Evolutionary conservation across 805 yeast species (phyloP), one percentile per base, ranked within the genome.

Genomic region (Kodamaea neixiangensis): DNA sequence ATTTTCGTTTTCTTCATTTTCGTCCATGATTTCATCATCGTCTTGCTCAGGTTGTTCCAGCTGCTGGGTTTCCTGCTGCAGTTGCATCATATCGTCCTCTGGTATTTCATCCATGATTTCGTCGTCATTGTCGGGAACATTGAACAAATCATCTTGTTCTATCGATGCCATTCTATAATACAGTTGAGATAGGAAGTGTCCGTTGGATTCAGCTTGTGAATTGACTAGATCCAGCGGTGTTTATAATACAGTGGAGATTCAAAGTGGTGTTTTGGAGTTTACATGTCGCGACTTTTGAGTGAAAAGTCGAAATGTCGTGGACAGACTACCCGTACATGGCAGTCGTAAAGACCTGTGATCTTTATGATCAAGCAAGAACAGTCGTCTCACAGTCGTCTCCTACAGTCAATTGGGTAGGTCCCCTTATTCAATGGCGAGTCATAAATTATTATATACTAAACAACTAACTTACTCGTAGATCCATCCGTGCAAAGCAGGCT

Each of bases 401-500:
- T n/a, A n/a, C n/a, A n/a, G n/a, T n/a, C n/a, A n/a, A n/a, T n/a
- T n/a, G n/a, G n/a, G n/a, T n/a, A n/a, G n/a, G n/a, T n/a, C n/a
- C n/a, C n/a, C n/a, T n/a, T n/a, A n/a, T n/a, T n/a, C n/a, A n/a
- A n/a, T n/a, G n/a, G n/a, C n/a, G n/a, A n/a, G n/a, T n/a, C n/a
- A n/a, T n/a, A n/a, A n/a, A 20, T 11, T 13, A 15, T 40, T 20
- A 22, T 40, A 19, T 25, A 40, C 31, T n/a, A 25, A 29, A 46
- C 35, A 20, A 34, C n/a, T 33, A n/a, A 37, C 38, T 78, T 87
- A 91, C 78, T 92, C 98, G 87, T 94, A 94, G 76, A 94, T 81
- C 97, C 97, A 91, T 60, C 83, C 81, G 79, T 79, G 75, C 76
- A 83, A 70, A 72, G 96, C 82, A 61, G 93, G 85, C 77, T 86